Evolutionary conservation across 768 basidiomycete species (phyloP), one percentile per base, ranked within the genome.

Genomic region (Boletus rufocinnamomeus): DNA sequence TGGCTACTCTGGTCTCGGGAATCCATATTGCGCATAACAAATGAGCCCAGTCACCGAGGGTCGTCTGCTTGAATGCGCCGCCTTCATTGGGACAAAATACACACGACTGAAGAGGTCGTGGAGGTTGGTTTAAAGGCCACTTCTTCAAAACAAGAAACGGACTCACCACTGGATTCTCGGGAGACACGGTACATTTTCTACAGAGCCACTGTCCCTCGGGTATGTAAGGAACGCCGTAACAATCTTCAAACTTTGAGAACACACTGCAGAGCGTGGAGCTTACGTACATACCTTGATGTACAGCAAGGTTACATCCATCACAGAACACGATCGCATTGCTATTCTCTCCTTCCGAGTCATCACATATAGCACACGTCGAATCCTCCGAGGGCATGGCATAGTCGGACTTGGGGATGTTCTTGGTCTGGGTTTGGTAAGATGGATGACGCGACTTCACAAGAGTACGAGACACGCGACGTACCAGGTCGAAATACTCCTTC

Each of bases 121-220:
- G 10, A 37, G 11, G 46, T 52, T 52, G 19, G 30, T 34, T 57
- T 30, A 21, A 25, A 37, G 17, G 35, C 0, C 0, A 52, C 2
- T 34, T 40, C 16, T 21, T 30, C 10, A 57, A 35, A 38, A 21
- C 52, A 27, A 34, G 45, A 3, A 43, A 10, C 13, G 2, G 27
- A 76, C 91, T 63, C 69, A 95, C 95, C 59, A 99, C 97, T 16
- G 95, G 93, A 65, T 87, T 91, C 73, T 98, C 96, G 0, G 97
- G 97, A 1, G 94, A 96, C 11, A 98, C 95, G 0, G 95, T 98
- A 68, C 97, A 99, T 74, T 99, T 99, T 47, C 97, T 79, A 72
- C 97, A 99, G 35, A 99, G 83, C 97, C 97, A 99, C 72, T 99
- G 97, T 1, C 97, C 97, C 77, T 99, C 97, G 0, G 97, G 97